These are phyloP conservation scores for Colletotrichum lupini DNA, from an alignment of 2,329 filamentous ascomycete species.

Conservation along the genomic window DNA sequence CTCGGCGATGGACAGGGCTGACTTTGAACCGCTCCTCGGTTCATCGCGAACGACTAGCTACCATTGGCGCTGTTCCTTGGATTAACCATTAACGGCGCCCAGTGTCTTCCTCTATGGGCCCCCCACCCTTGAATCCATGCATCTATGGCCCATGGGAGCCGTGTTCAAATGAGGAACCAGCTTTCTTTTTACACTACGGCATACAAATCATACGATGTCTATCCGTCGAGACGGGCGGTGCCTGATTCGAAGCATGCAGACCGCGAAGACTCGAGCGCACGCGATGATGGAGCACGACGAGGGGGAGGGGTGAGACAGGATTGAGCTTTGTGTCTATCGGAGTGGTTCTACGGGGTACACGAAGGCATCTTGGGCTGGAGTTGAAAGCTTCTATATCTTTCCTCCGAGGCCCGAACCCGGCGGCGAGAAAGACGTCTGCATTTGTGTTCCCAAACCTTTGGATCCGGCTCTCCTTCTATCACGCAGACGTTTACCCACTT, in stretches of 20 bases:
- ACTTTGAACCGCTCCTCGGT: conserved; percentile 14
- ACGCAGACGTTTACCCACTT: neutral
- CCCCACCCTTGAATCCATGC: conserved; percentile 17
- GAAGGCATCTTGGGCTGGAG: neutral
- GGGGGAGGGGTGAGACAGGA: conserved; percentile 14
- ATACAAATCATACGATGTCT: conserved; percentile 33
- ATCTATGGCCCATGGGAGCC: conserved; percentile 13
- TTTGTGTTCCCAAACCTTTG: neutral
- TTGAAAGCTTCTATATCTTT: conserved; percentile 20
- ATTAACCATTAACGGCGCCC: neutral
- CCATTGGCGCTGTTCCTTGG: conserved; percentile 8
- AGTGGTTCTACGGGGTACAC: neutral
- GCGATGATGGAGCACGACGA: conserved; percentile 7
- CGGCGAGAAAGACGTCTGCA: neutral
- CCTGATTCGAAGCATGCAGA: conserved; percentile 6
- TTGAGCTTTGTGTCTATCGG: neutral
- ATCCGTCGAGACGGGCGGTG: conserved; percentile 24
- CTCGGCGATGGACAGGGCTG: conserved; percentile 16
- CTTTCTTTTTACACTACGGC: conserved; percentile 27
- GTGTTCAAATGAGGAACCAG: conserved; percentile 22
- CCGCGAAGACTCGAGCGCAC: conserved; percentile 5
- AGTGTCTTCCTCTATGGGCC: conserved; percentile 7
- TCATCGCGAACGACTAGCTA: conserved; percentile 17
- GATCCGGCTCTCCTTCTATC: neutral
- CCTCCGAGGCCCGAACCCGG: neutral